Evolutionary conservation across 1,139 yeast species (phyloP), one percentile per base, ranked within the genome.

Genomic region (Candida sp.): DNA sequence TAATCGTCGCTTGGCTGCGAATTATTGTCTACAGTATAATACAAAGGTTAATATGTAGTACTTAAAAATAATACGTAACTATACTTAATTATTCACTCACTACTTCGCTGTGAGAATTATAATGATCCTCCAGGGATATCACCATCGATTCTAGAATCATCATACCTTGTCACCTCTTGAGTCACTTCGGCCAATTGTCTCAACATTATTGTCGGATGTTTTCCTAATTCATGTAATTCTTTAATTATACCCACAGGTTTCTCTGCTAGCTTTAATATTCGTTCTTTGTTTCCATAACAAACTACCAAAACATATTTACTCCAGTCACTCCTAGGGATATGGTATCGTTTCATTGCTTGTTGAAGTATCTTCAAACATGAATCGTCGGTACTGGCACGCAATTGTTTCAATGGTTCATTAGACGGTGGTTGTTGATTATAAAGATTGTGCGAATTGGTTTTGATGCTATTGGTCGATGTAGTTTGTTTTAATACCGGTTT

Each of bases 191-290:
- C 95, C 46, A 86, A 75, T 54, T 88, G 95, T 50, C 98, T 70
- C 43, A 91, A 75, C 97, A 91, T 91, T 47, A 91, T 90, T 1
- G 96, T 89, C 0, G 99, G 98, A 56, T 87, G 89, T 52, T 86
- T 77, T 1, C 97, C 97, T 48, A 83, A 77, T 50, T 88, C 96
- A 58, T 84, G 93, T 39, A 93, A 69, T 57, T 87, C 96, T 60
- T 89, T 87, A 60, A 89, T 89, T n/a, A 91, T 83, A 27, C 81
- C 74, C 12, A 91, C 93, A 0, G 99, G 99, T 59, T 83, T 87
- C 57, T 93, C 99, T 32, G 88, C 88, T 51, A 87, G 71, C 39
- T 87, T 89, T 40, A 93, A 66, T 15, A 90, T 82, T 22, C 98
- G 71, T 57, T 93, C 98, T 56, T 86, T 85, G 60, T 90, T 96